These are phyloP conservation scores for Tieghemostelium lacteum DNA, from an alignment of 78 protist genomes.

Conservation along the genomic window DNA sequence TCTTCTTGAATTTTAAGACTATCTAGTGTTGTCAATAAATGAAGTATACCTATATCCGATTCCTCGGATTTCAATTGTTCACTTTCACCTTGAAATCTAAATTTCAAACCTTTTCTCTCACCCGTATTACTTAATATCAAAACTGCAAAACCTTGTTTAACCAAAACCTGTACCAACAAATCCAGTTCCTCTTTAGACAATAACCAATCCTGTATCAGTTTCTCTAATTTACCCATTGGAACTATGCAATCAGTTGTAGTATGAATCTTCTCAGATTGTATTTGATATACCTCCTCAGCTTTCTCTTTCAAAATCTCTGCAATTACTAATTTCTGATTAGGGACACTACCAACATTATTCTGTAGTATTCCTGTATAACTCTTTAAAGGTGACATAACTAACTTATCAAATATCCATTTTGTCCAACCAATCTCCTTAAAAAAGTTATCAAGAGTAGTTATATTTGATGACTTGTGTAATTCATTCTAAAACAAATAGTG, in stretches of 20 bases:
- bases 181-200: constrained; percentile 36
- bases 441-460: constrained; percentile 2
- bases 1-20: constrained; percentile 21
- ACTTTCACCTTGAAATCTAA: constrained; percentile 33
- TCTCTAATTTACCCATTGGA: constrained; percentile 25
- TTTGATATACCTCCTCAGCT: constrained; percentile 28
- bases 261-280: constrained; percentile 18
- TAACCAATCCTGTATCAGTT: constrained; percentile 22
- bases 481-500: constrained; percentile 5
- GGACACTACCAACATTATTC: background rate
- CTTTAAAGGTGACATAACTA: constrained; percentile 23
- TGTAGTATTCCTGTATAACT: constrained; percentile 11
- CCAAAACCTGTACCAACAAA: background rate
- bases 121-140: constrained; percentile 2
- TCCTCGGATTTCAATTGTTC: background rate
- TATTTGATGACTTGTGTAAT: background rate
- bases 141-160: constrained; percentile 6
- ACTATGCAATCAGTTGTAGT: constrained; percentile 25
- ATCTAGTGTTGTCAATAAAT: constrained; percentile 30
- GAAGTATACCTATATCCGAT: constrained; percentile 32
- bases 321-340: background rate
- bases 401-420: constrained; percentile 37
- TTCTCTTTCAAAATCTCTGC: background rate
- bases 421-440: constrained; percentile 26
- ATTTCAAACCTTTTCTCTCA: constrained; percentile 28